Conservation (phyloP, 305 asterid genomes). For the Fraxinus sp. region DNA sequence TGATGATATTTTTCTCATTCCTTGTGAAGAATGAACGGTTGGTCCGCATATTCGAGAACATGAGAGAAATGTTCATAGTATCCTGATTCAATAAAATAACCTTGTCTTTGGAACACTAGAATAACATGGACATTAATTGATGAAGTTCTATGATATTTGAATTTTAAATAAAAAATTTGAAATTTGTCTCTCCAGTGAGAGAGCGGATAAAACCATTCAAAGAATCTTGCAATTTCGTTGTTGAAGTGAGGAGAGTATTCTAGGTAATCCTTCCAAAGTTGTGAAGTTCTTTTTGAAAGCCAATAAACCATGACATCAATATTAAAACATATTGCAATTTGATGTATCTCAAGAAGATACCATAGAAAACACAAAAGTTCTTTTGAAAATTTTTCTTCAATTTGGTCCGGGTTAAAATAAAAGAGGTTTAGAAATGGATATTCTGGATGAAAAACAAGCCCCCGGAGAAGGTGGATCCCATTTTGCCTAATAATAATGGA, state of each 20-base stretch:
- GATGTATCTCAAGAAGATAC: not conserved
- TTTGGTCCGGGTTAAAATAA: not conserved
- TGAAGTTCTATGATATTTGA: not conserved
- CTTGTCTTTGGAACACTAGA: not conserved
- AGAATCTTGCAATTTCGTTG: not conserved
- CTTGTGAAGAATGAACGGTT: not conserved
- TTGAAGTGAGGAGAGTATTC: not conserved
- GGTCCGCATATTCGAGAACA: not conserved
- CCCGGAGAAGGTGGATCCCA: not conserved
- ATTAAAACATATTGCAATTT: not conserved
- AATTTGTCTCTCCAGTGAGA: not conserved
- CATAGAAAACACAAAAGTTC: not conserved
- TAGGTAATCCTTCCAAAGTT: not conserved
- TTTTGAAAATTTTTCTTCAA: not conserved
- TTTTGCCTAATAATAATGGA: not conserved
- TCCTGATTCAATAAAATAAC: not conserved
- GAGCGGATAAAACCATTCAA: not conserved
- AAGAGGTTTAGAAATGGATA: not conserved
- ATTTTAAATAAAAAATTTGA: not conserved
- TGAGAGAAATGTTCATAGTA: not conserved
- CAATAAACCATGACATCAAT: not conserved
- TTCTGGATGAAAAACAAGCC: not conserved
- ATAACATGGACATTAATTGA: not conserved
- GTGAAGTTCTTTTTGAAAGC: not conserved
- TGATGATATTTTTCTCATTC: not conserved